phyloP scores from a whole-genome alignment of 2,329 filamentous ascomycete species.

The Ophiostoma quercus region DNA sequence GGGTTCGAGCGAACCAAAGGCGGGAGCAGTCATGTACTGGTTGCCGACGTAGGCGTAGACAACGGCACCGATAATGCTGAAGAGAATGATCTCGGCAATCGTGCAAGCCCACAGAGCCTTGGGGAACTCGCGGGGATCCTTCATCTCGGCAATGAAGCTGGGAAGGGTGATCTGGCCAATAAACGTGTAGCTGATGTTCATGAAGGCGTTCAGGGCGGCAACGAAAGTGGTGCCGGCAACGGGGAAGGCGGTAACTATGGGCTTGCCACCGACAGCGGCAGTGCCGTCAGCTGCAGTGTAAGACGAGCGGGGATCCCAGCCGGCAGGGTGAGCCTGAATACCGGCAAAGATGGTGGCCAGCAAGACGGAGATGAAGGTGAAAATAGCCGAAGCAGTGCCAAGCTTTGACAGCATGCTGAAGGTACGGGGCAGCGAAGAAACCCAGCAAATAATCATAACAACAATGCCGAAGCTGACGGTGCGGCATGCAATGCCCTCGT shows the following conservation, averaged over 20 bases:
- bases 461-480: slow-evolving; percentile 76
- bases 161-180: slow-evolving; percentile 93
- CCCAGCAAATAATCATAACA: slow-evolving; percentile 67
- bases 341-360: slow-evolving; percentile 77
- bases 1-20: slow-evolving; percentile 76
- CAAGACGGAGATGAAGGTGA: slow-evolving; percentile 85
- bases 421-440: slow-evolving; percentile 77
- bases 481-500: slow-evolving; percentile 58
- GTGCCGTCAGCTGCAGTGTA: slow-evolving; percentile 34
- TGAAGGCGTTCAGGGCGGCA: slow-evolving; percentile 75
- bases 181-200: slow-evolving; percentile 95
- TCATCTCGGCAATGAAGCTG: slow-evolving; percentile 95
- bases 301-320: slow-evolving; percentile 50
- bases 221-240: slow-evolving; percentile 71
- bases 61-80: slow-evolving; percentile 73
- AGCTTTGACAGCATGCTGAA: slow-evolving; percentile 75
- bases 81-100: slow-evolving; percentile 79
- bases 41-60: slow-evolving; percentile 85
- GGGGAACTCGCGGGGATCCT: slow-evolving; percentile 71
- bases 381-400: slow-evolving; percentile 72
- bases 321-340: slow-evolving; percentile 67
- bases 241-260: slow-evolving; percentile 64
- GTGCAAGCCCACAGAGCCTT: slow-evolving; percentile 91
- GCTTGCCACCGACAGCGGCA: slow-evolving; percentile 48
- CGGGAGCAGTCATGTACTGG: slow-evolving; percentile 81